Conservation (phyloP, 345 rosid species). For the Salix dunnii region DNA sequence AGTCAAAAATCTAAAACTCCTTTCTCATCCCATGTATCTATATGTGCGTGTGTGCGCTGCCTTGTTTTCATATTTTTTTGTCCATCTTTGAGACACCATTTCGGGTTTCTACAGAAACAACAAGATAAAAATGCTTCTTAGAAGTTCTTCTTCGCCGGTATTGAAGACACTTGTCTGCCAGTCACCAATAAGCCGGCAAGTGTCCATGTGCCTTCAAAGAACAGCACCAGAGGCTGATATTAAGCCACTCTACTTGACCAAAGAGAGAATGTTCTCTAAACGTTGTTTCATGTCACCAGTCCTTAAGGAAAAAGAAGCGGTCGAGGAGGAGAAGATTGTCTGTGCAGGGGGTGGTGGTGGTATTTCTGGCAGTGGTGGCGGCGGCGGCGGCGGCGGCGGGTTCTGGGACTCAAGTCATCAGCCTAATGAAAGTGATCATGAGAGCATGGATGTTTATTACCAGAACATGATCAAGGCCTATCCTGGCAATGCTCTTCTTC, state of each 20-base stretch:
- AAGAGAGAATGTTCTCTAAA: conserved; percentile 1
- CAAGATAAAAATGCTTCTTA: conserved; percentile 29
- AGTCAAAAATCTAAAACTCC: no score
- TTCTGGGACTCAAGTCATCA: conserved; percentile 21
- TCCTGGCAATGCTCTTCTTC: conserved; percentile 48
- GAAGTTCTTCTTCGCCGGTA: conserved; percentile 38
- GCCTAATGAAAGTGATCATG: conserved; percentile 12
- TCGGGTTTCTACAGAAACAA: no score
- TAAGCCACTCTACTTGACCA: conserved; percentile 10
- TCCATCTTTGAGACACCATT: no score
- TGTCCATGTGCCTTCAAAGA: conserved; percentile 25
- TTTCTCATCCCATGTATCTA: no score
- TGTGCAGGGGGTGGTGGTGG: conserved; percentile 1
- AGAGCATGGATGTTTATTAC: conserved; percentile 41
- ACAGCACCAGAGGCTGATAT: not conserved
- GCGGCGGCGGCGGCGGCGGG: conserved; percentile 18
- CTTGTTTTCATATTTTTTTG: no score
- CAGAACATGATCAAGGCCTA: conserved; percentile 37
- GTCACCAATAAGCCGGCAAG: conserved; percentile 11
- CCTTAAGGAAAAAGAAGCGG: no score
- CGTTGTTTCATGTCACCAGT: not conserved
- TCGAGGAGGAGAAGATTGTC: not conserved
- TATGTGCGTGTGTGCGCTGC: no score
- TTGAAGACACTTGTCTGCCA: conserved; percentile 18
- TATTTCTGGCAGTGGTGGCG: conserved; percentile 19